These are phyloP conservation scores for Wilhelminamyces savonicus DNA, from an alignment of 805 yeast species.

Conservation along the genomic window DNA sequence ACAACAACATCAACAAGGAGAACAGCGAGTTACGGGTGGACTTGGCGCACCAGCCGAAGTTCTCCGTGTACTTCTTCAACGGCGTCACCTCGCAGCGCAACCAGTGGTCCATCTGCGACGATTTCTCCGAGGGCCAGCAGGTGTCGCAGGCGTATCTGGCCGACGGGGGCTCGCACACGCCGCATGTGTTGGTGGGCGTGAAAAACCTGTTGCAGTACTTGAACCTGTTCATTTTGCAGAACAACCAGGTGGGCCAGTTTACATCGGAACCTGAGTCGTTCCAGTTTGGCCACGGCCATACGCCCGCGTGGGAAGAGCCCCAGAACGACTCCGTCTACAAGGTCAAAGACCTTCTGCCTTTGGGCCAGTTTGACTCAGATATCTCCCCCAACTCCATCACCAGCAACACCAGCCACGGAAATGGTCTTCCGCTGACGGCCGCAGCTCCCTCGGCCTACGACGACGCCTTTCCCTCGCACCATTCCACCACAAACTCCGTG, in stretches of 20 bases:
- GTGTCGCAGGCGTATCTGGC: constrained; percentile 60
- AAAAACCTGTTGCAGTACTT: constrained; percentile 44
- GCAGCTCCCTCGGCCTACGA: neutral
- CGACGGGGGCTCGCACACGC: constrained; percentile 54
- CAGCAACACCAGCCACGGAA: neutral
- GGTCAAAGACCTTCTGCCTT: neutral
- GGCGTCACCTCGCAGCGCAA: constrained; percentile 47
- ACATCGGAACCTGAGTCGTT: constrained; percentile 1
- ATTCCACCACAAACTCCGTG: neutral
- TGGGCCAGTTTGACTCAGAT: neutral
- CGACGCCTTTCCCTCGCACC: neutral
- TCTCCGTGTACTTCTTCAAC: constrained; percentile 68
- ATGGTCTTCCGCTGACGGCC: neutral
- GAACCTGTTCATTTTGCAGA: constrained; percentile 47
- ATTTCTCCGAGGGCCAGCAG: constrained; percentile 78
- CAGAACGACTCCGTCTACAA: neutral
- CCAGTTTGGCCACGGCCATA: neutral
- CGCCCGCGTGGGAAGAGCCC: neutral
- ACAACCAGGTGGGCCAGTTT: constrained; percentile 12
- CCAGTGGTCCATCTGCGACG: constrained; percentile 79
- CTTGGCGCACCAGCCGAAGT: constrained; percentile 60
- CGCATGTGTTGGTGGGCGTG: constrained; percentile 63
- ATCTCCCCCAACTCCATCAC: constrained; percentile 1
- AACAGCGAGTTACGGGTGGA: constrained; percentile 43
- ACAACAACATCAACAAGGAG: constrained; percentile 36